These are phyloP conservation scores for Calycina herbarum DNA, from an alignment of 2,329 filamentous ascomycete species.

Conservation along the genomic window DNA sequence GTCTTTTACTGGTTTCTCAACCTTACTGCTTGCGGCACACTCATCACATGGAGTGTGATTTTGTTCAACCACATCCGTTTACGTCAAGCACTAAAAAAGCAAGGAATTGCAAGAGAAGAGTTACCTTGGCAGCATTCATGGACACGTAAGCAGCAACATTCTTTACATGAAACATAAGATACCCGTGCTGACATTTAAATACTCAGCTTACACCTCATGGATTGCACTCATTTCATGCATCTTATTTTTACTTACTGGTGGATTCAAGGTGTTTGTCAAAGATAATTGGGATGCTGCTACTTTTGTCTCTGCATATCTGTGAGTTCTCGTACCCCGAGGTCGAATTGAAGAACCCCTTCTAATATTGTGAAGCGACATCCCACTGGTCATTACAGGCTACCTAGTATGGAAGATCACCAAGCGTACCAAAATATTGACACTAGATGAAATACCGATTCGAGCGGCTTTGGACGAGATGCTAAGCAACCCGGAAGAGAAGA, in stretches of 20 bases:
- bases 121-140: constrained; percentile 65
- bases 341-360: constrained; percentile 9
- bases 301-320: constrained; percentile 65
- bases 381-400: constrained; percentile 45
- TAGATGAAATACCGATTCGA: constrained; percentile 42
- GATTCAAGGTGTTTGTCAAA: constrained; percentile 62
- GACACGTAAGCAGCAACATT: constrained; percentile 49
- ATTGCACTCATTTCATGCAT: constrained; percentile 59
- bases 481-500: constrained; percentile 40
- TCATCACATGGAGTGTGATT: constrained; percentile 64
- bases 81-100: constrained; percentile 52
- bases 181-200: no score
- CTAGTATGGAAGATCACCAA: constrained; percentile 55
- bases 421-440: constrained; percentile 43
- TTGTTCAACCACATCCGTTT: constrained; percentile 61
- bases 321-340: constrained; percentile 35
- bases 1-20: constrained; percentile 67
- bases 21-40: constrained; percentile 60
- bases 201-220: constrained; percentile 59
- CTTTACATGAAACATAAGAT: background rate
- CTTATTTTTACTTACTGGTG: constrained; percentile 68
- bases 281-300: constrained; percentile 57
- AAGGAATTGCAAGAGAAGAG: constrained; percentile 49
- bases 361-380: constrained; percentile 39
- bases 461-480: constrained; percentile 40